These are phyloP conservation scores for Eucalyptus sp. DNA, from an alignment of 345 rosid genomes.

Conservation along the genomic window DNA sequence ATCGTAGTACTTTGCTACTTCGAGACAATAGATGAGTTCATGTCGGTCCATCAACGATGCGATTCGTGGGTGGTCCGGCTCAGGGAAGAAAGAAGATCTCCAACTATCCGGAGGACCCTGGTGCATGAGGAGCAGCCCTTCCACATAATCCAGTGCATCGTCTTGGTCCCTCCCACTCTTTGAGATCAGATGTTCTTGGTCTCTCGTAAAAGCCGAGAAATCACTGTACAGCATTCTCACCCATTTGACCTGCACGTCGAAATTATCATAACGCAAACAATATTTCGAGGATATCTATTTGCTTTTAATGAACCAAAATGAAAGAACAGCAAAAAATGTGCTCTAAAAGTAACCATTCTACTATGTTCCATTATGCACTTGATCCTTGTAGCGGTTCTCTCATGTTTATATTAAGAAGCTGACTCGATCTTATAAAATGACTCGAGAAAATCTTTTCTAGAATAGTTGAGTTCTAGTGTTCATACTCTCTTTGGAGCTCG, in stretches of 20 bases:
- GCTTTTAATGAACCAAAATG: not conserved
- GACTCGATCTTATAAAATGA: not conserved
- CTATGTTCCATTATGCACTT: not conserved
- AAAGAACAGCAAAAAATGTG: not conserved
- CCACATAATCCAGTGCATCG: constrained; percentile 21
- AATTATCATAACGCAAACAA: not conserved
- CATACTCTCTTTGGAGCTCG: constrained; percentile 32
- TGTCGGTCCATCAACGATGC: constrained; percentile 15
- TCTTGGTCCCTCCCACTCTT: constrained; percentile 3
- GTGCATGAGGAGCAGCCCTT: constrained; percentile 35
- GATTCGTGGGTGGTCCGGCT: constrained; percentile 9
- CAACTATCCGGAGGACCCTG: constrained; percentile 23
- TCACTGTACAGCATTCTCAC: constrained; percentile 29
- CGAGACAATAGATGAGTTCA: constrained; percentile 31
- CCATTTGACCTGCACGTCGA: constrained; percentile 32
- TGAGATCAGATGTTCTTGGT: constrained; percentile 37
- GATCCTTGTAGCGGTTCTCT: not conserved
- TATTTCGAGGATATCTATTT: not conserved
- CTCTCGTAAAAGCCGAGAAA: constrained; percentile 26
- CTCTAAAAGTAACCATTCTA: not conserved
- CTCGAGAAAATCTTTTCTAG: not conserved
- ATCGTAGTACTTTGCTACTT: constrained; percentile 24
- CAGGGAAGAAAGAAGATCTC: constrained; percentile 34
- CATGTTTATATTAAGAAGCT: not conserved
- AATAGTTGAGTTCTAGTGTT: not conserved